Evolutionary conservation across 257 asterid species (phyloP), one percentile per base, ranked within the genome.

Genomic region (Oldenlandia corymbosa): DNA sequence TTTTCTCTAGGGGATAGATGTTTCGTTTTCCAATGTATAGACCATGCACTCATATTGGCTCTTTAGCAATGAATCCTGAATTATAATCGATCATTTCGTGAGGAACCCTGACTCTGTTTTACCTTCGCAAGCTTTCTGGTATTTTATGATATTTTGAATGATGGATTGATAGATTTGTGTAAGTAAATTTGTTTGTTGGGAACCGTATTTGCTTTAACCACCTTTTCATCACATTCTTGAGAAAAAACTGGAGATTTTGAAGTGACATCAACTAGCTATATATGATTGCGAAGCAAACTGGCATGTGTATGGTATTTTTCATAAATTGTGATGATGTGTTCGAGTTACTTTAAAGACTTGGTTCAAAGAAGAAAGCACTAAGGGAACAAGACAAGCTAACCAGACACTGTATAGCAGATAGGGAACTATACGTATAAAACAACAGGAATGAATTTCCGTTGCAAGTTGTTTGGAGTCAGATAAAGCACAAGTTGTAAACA

Each of bases 1-100:
- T 21, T 56, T 31, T 41, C 18, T n/a, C 32, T 23, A 60, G 71
- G 48, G 36, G 56, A 11, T 60, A 55, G 64, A 18, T 71, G 45
- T 49, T 5, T 62, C 59, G 23, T 34, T 36, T 24, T 5, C 24
- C 28, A 8, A 14, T 68, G 56, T 60, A 68, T 23, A 60, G 61
- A 43, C 62, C 14, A 37, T 49, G 36, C 53, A 59, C 5, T 11
- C 41, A 6, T 52, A 5, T 68, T 18, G 51, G 31, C 66, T 30
- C 37, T 54, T 30, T 27, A 5, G 27, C 43, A n/a, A 41, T 51
- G 68, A 60, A 60, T 43, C 39, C 3, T 32, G 37, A 31, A 36
- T 26, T 52, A 5, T 5, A 24, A 36, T 21, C 13, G 10, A 30
- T 30, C 20, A 10, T 20, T 52, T 66, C 36, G 18, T 11, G 49